Evolutionary conservation across 1,139 yeast species (phyloP).

Genomic region (Lodderomyces theae): DNA sequence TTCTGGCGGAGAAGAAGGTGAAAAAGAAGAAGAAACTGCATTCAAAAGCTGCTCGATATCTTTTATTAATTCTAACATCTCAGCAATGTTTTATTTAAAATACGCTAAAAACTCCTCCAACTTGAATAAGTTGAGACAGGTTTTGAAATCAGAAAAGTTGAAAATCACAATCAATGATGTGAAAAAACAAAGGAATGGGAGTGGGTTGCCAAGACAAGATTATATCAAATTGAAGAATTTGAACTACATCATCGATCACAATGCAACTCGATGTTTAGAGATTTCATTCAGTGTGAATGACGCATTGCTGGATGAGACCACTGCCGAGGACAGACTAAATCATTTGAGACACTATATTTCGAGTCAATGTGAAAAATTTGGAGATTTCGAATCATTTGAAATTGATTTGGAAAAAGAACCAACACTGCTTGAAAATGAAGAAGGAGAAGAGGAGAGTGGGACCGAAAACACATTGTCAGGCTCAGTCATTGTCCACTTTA

Average conservation of each 20-base stretch:
- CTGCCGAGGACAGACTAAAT: constrained; percentile 3
- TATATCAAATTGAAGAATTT: constrained; percentile 42
- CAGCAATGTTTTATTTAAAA: constrained; percentile 34
- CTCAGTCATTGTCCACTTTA: constrained; percentile 31
- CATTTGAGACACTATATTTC: constrained; percentile 14
- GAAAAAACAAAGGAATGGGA: constrained; percentile 7
- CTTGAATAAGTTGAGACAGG: constrained; percentile 25
- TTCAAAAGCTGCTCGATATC: constrained; percentile 38
- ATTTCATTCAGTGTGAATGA: constrained; percentile 17
- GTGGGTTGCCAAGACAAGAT: constrained; percentile 23
- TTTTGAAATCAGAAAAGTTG: constrained; percentile 30
- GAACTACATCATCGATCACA: constrained; percentile 39
- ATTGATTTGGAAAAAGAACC: constrained; percentile 7
- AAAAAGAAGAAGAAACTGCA: no score
- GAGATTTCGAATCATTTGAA: constrained; percentile 35
- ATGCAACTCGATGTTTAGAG: constrained; percentile 38
- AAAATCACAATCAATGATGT: constrained; percentile 33
- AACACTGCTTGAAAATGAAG: constrained; percentile 3
- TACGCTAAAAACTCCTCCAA: constrained; percentile 29
- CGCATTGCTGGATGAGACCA: constrained; percentile 8
- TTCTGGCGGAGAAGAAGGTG: not conserved
- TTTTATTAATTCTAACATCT: constrained; percentile 37
- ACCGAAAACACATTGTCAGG: constrained; percentile 11
- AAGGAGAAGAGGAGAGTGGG: constrained; percentile 6
- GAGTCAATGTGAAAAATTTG: constrained; percentile 29